Conservation (phyloP, 2,329 filamentous ascomycete species). For the Penicillium sp. region DNA sequence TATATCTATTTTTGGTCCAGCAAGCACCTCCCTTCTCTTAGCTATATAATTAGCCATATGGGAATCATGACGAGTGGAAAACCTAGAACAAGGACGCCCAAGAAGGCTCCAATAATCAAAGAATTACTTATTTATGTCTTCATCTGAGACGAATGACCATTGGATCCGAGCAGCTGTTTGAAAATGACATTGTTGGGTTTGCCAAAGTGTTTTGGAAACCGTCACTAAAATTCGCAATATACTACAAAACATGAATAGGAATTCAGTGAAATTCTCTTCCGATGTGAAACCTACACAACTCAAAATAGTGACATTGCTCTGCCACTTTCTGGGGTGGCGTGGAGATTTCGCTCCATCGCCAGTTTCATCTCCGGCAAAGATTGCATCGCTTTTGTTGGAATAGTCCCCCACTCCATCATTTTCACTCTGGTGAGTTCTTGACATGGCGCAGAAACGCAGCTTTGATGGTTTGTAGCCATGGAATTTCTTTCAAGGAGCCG, state of each 20-base stretch:
- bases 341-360: slow-evolving; percentile 6
- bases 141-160: slow-evolving; percentile 32
- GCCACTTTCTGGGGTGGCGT: slow-evolving; percentile 28
- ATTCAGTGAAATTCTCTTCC: background rate
- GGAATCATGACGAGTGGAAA: slow-evolving; percentile 36
- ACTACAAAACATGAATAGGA: slow-evolving; percentile 12
- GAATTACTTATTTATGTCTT: slow-evolving; percentile 38
- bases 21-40: background rate
- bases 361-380: slow-evolving; percentile 1
- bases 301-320: slow-evolving; percentile 35
- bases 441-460: background rate
- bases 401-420: slow-evolving; percentile 13
- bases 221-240: slow-evolving; percentile 40
- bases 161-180: slow-evolving; percentile 29
- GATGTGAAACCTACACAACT: slow-evolving; percentile 29
- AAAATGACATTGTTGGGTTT: slow-evolving; percentile 41
- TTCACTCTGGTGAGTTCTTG: background rate
- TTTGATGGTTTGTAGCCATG: background rate
- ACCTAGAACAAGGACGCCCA: slow-evolving; percentile 33
- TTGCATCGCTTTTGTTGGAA: slow-evolving; percentile 14
- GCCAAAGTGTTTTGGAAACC: slow-evolving; percentile 36
- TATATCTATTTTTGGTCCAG: background rate
- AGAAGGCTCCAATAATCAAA: slow-evolving; percentile 34
- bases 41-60: too few relatives aligned
- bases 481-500: background rate